phyloP scores from a whole-genome alignment of 192 early-diverging fungal species.

The Chytriomyces sp. region DNA sequence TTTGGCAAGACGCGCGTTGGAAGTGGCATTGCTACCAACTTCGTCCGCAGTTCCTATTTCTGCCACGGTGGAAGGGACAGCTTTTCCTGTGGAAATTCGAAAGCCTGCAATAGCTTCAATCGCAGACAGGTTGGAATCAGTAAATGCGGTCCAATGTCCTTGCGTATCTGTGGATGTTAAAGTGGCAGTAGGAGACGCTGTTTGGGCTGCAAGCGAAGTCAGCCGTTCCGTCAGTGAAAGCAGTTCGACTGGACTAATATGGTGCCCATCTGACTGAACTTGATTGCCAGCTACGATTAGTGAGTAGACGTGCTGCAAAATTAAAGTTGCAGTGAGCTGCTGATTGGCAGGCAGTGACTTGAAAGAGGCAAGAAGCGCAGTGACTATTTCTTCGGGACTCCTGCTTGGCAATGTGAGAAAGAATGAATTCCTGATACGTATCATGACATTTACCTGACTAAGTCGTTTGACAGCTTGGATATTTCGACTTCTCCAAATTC shows the following conservation, averaged over 20 bases:
- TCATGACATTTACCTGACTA: conserved; percentile 18
- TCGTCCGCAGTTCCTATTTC: no score
- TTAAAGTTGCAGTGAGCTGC: conserved; percentile 1
- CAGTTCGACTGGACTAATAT: not conserved
- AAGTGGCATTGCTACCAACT: not conserved
- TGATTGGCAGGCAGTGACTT: conserved; percentile 34
- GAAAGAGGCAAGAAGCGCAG: conserved; percentile 12
- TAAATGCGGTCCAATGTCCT: conserved; percentile 16
- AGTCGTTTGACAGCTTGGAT: conserved; percentile 27
- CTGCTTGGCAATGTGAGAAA: no score
- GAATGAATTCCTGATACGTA: no score
- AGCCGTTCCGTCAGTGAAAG: conserved; percentile 18
- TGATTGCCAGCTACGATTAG: not conserved
- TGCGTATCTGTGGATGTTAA: not conserved
- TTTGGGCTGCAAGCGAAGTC: not conserved
- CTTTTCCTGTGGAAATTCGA: not conserved
- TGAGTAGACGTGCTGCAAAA: conserved; percentile 14
- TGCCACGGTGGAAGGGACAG: not conserved
- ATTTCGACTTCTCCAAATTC: conserved; percentile 31
- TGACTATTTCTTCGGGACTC: conserved; percentile 32
- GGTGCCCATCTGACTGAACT: not conserved
- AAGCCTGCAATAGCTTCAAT: conserved; percentile 8
- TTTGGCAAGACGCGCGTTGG: not conserved
- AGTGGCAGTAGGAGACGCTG: not conserved
- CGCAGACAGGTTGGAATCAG: conserved; percentile 19